phyloP scores from a whole-genome alignment of 495 filamentous ascomycete genomes.

The Penicillium atrosanguineum region DNA sequence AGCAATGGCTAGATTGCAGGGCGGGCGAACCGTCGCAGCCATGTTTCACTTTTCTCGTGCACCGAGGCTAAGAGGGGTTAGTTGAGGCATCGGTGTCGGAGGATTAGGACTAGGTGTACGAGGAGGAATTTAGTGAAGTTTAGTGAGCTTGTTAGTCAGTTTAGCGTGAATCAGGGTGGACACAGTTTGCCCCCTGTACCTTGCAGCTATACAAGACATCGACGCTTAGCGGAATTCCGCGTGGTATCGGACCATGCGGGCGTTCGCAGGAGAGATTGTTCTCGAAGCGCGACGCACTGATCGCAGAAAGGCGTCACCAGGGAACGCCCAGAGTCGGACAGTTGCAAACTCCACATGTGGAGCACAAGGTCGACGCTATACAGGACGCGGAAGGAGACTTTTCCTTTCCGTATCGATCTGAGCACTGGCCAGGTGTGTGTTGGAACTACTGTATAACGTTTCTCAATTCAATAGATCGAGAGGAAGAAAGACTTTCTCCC shows the following conservation, averaged over 20 bases:
- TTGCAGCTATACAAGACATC: neutral
- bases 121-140: constrained; percentile 5
- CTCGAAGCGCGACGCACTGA: constrained; percentile 24
- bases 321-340: constrained; percentile 7
- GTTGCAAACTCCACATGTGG: constrained; percentile 20
- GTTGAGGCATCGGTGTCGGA: constrained; percentile 9
- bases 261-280: constrained; percentile 6
- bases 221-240: neutral
- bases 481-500: neutral
- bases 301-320: constrained; percentile 9
- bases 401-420: constrained; percentile 8
- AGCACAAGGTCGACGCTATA: constrained; percentile 9
- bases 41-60: constrained; percentile 23
- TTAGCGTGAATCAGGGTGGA: neutral
- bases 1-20: neutral
- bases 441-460: neutral
- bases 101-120: neutral
- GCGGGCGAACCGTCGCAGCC: constrained; percentile 17
- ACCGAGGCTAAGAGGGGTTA: constrained; percentile 2
- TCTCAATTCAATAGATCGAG: neutral
- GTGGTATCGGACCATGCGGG: neutral
- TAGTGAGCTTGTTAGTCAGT: constrained; percentile 2
- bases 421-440: constrained; percentile 12
- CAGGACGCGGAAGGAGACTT: constrained; percentile 14
- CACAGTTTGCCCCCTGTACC: neutral